These are phyloP conservation scores for Colletotrichum graminicola DNA, from an alignment of 2,329 filamentous ascomycete species.

Conservation along the genomic window DNA sequence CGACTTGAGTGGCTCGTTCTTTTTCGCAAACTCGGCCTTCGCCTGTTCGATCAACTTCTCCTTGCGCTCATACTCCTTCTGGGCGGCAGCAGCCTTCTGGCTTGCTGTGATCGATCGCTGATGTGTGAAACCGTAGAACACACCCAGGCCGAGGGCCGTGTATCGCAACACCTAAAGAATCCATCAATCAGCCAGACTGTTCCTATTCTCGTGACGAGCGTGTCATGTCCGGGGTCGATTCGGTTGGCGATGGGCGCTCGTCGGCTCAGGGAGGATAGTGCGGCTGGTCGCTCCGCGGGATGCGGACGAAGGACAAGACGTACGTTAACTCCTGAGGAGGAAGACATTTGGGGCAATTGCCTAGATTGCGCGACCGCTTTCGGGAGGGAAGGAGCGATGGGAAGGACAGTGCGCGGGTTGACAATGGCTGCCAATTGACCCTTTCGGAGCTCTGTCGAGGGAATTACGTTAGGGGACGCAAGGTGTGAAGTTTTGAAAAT, in stretches of 20 bases:
- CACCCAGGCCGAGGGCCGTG: constrained; percentile 89
- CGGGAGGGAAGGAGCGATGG: constrained; percentile 52
- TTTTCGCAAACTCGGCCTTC: constrained; percentile 88
- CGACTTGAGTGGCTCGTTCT: constrained; percentile 67
- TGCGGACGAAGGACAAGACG: constrained; percentile 49
- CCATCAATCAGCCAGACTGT: constrained; percentile 47
- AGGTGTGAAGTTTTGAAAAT: constrained; percentile 56
- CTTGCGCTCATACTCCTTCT: constrained; percentile 92
- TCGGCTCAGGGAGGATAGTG: constrained; percentile 31
- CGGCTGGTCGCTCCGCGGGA: constrained; percentile 26
- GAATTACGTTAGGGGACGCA: constrained; percentile 53
- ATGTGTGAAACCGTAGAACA: constrained; percentile 97
- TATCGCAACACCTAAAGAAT: constrained; percentile 88
- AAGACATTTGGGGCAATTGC: constrained; percentile 68
- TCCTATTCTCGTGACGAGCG: background rate
- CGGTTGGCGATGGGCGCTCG: constrained; percentile 30
- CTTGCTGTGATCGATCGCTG: constrained; percentile 82
- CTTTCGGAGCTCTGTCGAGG: constrained; percentile 55
- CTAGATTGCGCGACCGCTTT: constrained; percentile 58
- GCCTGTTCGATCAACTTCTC: constrained; percentile 91
- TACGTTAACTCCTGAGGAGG: constrained; percentile 78
- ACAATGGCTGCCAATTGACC: constrained; percentile 61
- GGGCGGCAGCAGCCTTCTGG: constrained; percentile 76
- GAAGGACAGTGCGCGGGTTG: constrained; percentile 52
- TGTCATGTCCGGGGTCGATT: constrained; percentile 4